A percentile compares a stretch with the other conserved stretches of the same genome.
phyloP scores from a whole-genome alignment of 768 basidiomycete species.

The Kwoniella sp. region DNA sequence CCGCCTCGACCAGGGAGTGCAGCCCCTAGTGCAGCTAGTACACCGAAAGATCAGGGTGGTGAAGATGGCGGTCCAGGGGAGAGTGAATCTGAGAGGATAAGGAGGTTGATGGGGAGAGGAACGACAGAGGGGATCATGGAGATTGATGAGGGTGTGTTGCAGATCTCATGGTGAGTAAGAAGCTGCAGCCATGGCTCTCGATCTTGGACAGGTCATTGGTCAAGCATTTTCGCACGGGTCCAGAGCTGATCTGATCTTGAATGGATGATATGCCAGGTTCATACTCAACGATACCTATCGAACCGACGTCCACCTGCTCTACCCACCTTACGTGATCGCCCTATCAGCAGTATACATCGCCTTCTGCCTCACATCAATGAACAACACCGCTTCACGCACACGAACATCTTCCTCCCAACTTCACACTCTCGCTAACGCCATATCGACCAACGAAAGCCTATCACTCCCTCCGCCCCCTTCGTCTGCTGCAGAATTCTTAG shows the following conservation, averaged over 20 bases:
- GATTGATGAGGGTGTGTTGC: slow-evolving; percentile 64
- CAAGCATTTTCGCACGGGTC: background rate
- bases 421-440: slow-evolving; percentile 51
- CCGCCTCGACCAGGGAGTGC: background rate
- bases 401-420: slow-evolving; percentile 56
- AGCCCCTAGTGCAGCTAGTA: background rate
- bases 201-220: background rate
- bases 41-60: slow-evolving; percentile 4
- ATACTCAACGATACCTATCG: slow-evolving; percentile 96
- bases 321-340: slow-evolving; percentile 93
- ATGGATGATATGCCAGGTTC: slow-evolving; percentile 64
- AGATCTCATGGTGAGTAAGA: slow-evolving; percentile 92
- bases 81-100: slow-evolving; percentile 41
- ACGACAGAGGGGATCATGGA: slow-evolving; percentile 52
- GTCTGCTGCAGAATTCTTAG: slow-evolving; percentile 66
- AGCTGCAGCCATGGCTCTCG: too few relatives aligned
- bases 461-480: slow-evolving; percentile 27
- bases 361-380: slow-evolving; percentile 69
- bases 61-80: slow-evolving; percentile 24
- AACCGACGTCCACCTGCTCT: slow-evolving; percentile 86
- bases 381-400: slow-evolving; percentile 47
- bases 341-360: slow-evolving; percentile 88
- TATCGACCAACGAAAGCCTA: slow-evolving; percentile 52
- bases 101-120: slow-evolving; percentile 49
- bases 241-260: background rate